Evolutionary conservation across 2,329 filamentous ascomycete genomes (phyloP), one percentile per base, ranked within the genome.

Genomic region (Cordyceps fumosorosea): DNA sequence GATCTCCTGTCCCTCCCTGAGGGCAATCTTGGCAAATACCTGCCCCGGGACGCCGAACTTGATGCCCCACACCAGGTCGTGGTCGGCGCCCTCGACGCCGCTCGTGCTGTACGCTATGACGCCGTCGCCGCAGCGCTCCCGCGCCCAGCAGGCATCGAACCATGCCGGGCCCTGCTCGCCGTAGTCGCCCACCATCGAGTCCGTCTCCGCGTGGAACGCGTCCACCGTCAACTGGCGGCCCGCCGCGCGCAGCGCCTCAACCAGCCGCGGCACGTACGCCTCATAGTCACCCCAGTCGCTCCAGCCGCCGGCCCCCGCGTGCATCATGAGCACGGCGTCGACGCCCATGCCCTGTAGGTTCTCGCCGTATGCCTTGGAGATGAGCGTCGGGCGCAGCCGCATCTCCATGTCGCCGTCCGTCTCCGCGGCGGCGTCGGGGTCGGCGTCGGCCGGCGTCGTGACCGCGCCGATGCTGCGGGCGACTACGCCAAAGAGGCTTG

Each of bases 251-350:
- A 71, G 50, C 8, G 56, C 65, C 20, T 67, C 65, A 20, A 59
- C 66, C 61, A 73, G 32, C 3, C 67, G 65, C 37, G 68, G 67
- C 40, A 74, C 64, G 20, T 70, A 57, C n/a, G 22, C 56, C 50
- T 74, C 70, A 56, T 70, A 71, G 53, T 73, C 69, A 5, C 64
- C 67, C 72, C 72, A 74, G 24, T 69, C 67, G 16, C 68, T 59
- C 71, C 71, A 74, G 29, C 10, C 59, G 26, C 4, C 48, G 3
- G 16, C 2, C 24, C 14, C 64, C 60, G 68, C 69, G 37, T 69
- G 66, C 69, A 73, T 62, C 14, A 73, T 61, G 53, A 74, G 45
- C 24, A 70, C 37, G 8, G 70, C 68, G 11, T 73, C 71, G 32
- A 66, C 57, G 32, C 69, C 67, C 3, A 73, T 54, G 14, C 72